Conservation (phyloP, 768 basidiomycete genomes). For the Chlorophyllum brunneum region DNA sequence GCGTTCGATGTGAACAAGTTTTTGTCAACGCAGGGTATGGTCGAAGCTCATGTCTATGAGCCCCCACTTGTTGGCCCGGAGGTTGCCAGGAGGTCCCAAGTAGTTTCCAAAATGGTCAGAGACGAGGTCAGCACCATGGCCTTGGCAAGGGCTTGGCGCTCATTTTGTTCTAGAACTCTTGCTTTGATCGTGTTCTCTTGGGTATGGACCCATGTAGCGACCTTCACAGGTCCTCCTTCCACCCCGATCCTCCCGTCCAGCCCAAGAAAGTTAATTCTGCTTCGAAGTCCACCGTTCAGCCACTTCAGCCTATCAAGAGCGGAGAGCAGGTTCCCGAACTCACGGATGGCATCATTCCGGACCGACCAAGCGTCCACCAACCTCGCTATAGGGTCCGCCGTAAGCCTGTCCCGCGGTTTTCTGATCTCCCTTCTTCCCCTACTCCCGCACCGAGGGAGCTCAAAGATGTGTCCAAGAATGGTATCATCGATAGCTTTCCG, state of each 20-base stretch:
- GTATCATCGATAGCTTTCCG: not conserved
- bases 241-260: not conserved
- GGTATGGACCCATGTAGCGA: not conserved
- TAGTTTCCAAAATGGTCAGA: too few relatives aligned
- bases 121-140: too few relatives aligned
- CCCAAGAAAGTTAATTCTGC: not conserved
- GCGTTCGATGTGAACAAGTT: too few relatives aligned
- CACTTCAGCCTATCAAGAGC: not conserved
- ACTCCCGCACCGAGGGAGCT: not conserved
- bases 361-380: slow-evolving; percentile 3
- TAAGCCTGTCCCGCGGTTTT: slow-evolving; percentile 15
- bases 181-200: not conserved
- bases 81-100: too few relatives aligned
- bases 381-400: slow-evolving; percentile 10
- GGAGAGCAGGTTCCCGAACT: too few relatives aligned
- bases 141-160: too few relatives aligned
- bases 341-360: not conserved
- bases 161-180: not conserved
- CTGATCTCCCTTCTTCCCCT: not conserved
- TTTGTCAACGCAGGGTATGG: not conserved
- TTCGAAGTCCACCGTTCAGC: not conserved
- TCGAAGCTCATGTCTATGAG: too few relatives aligned
- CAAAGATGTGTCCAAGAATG: not conserved
- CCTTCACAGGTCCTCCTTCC: not conserved
- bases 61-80: too few relatives aligned